Percentiles rank a stretch among this genome's conserved stretches.
phyloP scores from a whole-genome alignment of 2,329 filamentous ascomycete genomes.

The Chaetomium sp. region DNA sequence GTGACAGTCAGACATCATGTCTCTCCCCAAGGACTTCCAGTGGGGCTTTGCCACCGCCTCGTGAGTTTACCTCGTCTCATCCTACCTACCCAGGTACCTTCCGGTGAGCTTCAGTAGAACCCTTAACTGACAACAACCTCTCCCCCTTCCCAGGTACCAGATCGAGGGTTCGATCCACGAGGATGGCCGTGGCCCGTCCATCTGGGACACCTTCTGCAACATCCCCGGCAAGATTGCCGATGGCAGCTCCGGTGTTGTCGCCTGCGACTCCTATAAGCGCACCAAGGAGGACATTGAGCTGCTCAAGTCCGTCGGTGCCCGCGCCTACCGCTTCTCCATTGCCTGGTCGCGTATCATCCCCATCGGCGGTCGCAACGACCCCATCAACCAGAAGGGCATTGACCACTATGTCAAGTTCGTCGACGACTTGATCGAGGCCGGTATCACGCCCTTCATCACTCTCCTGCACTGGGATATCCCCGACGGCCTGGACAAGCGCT shows the following conservation, averaged over 20 bases:
- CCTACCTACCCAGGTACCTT: neutral
- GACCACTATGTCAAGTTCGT: conserved; percentile 78
- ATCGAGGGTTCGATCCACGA: conserved; percentile 76
- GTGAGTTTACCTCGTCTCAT: conserved; percentile 48
- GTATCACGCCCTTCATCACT: conserved; percentile 79
- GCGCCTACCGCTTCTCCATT: conserved; percentile 81
- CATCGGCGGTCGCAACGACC: conserved; percentile 79
- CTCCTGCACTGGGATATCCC: conserved; percentile 90
- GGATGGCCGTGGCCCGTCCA: conserved; percentile 78
- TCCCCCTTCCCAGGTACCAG: conserved; percentile 66
- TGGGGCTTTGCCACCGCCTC: conserved; percentile 82
- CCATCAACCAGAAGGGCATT: conserved; percentile 76
- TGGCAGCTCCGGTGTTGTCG: conserved; percentile 71
- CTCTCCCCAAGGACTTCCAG: conserved; percentile 68
- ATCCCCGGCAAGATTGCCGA: conserved; percentile 82
- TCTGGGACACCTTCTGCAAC: conserved; percentile 88
- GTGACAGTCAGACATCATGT: conserved; percentile 45
- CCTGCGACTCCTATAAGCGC: conserved; percentile 86
- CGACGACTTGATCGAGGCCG: conserved; percentile 73
- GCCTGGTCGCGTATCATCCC: conserved; percentile 86
- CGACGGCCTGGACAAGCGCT: conserved; percentile 74
- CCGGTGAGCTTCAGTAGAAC: neutral
- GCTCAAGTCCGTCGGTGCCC: conserved; percentile 71
- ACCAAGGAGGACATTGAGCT: conserved; percentile 76
- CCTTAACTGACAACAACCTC: neutral